Percentiles rank a stretch among this genome's conserved stretches.
These are phyloP conservation scores for Tetrahymena borealis DNA, from an alignment of 73 alveolate genomes.

Conservation along the genomic window DNA sequence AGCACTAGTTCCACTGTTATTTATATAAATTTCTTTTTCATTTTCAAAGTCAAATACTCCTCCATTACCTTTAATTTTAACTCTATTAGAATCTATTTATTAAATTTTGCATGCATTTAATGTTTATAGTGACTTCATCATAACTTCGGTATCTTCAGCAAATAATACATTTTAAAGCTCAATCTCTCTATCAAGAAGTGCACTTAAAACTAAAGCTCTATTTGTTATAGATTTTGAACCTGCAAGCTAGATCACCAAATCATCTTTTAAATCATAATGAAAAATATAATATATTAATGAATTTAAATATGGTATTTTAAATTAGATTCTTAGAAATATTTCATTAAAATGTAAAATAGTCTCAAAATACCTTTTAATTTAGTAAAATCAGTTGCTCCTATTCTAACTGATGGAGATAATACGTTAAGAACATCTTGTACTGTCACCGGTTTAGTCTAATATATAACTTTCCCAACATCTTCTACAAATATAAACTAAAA, in stretches of 20 bases:
- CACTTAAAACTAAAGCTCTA: conserved; percentile 38
- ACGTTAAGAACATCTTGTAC: conserved; percentile 8
- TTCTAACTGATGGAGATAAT: not conserved
- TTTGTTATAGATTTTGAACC: conserved; percentile 43
- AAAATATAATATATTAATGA: not conserved
- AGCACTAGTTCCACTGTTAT: conserved; percentile 46
- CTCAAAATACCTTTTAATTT: not conserved
- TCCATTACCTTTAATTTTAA: conserved; percentile 20
- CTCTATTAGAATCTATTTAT: not conserved
- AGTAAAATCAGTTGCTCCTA: not conserved
- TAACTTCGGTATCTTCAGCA: conserved; percentile 36
- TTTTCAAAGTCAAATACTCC: conserved; percentile 6
- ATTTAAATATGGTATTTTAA: not conserved
- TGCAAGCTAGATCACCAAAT: not conserved
- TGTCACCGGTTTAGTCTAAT: conserved; percentile 8
- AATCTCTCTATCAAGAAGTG: conserved; percentile 25
- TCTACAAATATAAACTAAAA: conserved; percentile 16
- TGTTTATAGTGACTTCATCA: conserved; percentile 8
- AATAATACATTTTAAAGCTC: conserved; percentile 7
- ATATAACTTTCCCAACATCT: conserved; percentile 26
- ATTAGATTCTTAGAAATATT: not conserved
- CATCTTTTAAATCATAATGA: not conserved
- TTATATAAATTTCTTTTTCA: conserved; percentile 24
- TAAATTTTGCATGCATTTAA: conserved; percentile 2
- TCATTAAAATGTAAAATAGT: not conserved